Conservation (phyloP, 345 rosid genomes). For the Raphanus raphanistrum region DNA sequence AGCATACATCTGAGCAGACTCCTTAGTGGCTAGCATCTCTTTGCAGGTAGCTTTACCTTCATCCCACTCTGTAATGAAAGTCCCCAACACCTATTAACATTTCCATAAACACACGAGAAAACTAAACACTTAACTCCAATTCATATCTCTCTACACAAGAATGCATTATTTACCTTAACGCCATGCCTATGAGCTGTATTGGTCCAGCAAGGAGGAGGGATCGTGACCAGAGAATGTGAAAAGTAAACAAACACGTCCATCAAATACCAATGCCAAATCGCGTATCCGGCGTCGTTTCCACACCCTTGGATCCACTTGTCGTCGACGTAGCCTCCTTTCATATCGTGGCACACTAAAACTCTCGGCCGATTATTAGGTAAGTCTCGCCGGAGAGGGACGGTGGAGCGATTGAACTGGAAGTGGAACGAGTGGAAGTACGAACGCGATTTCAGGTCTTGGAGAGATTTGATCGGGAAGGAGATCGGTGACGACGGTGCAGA, state of each 20-base stretch:
- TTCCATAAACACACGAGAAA: slow-evolving; percentile 33
- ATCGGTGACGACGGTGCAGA: slow-evolving; percentile 56
- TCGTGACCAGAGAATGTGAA: slow-evolving; percentile 69
- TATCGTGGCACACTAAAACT: slow-evolving; percentile 80
- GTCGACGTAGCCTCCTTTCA: slow-evolving; percentile 72
- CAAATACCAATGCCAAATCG: slow-evolving; percentile 91
- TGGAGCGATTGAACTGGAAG: slow-evolving; percentile 65
- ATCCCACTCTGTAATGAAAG: slow-evolving; percentile 84
- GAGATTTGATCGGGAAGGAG: slow-evolving; percentile 71
- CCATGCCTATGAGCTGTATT: slow-evolving; percentile 91
- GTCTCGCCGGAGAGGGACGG: slow-evolving; percentile 49
- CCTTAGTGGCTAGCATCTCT: slow-evolving; percentile 62
- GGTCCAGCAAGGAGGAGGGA: slow-evolving; percentile 95
- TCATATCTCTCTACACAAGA: neutral
- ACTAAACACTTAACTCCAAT: neutral
- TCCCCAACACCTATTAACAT: slow-evolving; percentile 58
- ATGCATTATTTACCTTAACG: slow-evolving; percentile 52
- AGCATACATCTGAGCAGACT: slow-evolving; percentile 69
- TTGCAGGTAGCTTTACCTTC: slow-evolving; percentile 63
- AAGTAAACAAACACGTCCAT: slow-evolving; percentile 85
- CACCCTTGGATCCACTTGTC: slow-evolving; percentile 95
- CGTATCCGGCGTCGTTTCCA: slow-evolving; percentile 51
- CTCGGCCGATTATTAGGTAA: slow-evolving; percentile 49
- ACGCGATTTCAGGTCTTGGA: slow-evolving; percentile 57
- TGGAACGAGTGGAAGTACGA: slow-evolving; percentile 78